Evolutionary conservation across 139 green algal species (phyloP), one percentile per base, ranked within the genome.

Genomic region (Chlamydomonas sphaeroides): DNA sequence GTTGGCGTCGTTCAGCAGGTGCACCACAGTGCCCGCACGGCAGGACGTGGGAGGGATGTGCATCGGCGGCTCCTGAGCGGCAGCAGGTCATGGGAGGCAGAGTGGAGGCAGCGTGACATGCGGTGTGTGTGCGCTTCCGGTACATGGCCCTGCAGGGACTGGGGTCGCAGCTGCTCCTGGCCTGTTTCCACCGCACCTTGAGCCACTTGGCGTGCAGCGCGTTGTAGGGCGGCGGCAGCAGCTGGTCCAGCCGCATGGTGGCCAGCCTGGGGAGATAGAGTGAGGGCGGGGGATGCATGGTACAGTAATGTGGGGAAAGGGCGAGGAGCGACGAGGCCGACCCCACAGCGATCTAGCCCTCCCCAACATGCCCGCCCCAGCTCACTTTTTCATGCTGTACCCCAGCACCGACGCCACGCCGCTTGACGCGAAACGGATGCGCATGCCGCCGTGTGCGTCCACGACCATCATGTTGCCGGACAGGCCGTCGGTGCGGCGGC

Each of bases 131-230:
- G n/a, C n/a, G n/a, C n/a, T n/a, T n/a, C n/a, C n/a, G n/a, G n/a
- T n/a, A n/a, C n/a, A n/a, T n/a, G n/a, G n/a, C n/a, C n/a, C n/a
- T n/a, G n/a, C n/a, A n/a, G n/a, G n/a, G n/a, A n/a, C n/a, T n/a
- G n/a, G n/a, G n/a, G n/a, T n/a, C n/a, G n/a, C n/a, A n/a, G n/a
- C n/a, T n/a, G n/a, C n/a, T n/a, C n/a, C n/a, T n/a, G n/a, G n/a
- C n/a, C n/a, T n/a, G n/a, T n/a, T n/a, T n/a, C n/a, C n/a, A n/a
- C n/a, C 83, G 21, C 62, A 88, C 84, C 84, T 81, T 81, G 56
- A 90, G 61, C 62, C 78, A 90, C 15, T 66, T 73, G 17, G 65
- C 41, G 70, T 90, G 86, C 76, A 90, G 79, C 53, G 79, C 48
- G n/a, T 61, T 57, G 78, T 73, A 87, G 42, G 86, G 86, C 20